Evolutionary conservation across 73 alveolate genomes (phyloP).

Genomic region (Paramecium primaurelia): DNA sequence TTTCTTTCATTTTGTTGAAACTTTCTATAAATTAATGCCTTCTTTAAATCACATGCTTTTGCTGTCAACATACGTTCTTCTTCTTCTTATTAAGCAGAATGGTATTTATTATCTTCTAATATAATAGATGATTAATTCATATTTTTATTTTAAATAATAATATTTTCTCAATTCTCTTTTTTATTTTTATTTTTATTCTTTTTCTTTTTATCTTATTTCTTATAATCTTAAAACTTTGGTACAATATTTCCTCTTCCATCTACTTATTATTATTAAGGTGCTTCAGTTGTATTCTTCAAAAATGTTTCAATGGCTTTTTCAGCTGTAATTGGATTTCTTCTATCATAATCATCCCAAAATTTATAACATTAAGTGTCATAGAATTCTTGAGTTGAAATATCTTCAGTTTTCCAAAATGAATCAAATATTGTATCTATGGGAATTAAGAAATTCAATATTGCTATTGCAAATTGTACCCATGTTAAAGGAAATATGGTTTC

Average conservation of each 20-base stretch:
- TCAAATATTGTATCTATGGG: background rate
- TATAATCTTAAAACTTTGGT: background rate
- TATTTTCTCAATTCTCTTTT: background rate
- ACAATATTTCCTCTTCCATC: background rate
- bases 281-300: background rate
- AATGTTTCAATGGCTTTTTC: conserved; percentile 60
- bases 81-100: background rate
- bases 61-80: background rate
- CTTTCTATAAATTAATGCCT: background rate
- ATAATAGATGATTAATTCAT: background rate
- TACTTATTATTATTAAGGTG: background rate
- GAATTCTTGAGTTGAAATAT: background rate
- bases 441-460: background rate
- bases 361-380: background rate
- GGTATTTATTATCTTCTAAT: background rate
- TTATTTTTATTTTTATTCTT: background rate
- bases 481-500: background rate
- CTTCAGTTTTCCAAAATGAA: background rate
- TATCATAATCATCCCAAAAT: conserved; percentile 49
- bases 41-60: background rate
- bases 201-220: background rate
- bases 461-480: background rate
- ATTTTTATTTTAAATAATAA: background rate
- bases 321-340: conserved; percentile 57
- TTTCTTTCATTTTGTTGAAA: background rate